Evolutionary conservation across 2,329 filamentous ascomycete species (phyloP), one percentile per base, ranked within the genome.

Genomic region (Nannizziopsis barbatae): DNA sequence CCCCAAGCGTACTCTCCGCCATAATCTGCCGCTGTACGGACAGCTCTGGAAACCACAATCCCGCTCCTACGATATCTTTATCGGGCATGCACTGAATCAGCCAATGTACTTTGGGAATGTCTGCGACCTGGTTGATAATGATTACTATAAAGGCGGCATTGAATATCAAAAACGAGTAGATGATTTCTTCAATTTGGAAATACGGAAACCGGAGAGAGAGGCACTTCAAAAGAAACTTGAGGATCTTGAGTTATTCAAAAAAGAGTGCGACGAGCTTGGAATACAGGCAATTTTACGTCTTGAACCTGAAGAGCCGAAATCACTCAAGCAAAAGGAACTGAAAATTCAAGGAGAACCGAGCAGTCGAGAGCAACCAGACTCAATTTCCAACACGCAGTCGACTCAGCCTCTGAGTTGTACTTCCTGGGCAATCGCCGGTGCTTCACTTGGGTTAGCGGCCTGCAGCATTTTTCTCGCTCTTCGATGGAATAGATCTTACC

Each of bases 51-150:
- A 2, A 9, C 2, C 30, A 3, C 27, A 2, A 3, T 5, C 17
- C 14, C 2, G 12, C 3, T 36, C 33, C 32, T 14, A 12, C 9
- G 35, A 30, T 12, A 1, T 31, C 35, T 44, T 49, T 7, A 43
- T 49, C n/a, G 33, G 15, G 4, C 46, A 12, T 18, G 46, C 39
- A 20, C n/a, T 49, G 32, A 12, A 31, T 5, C 39, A 38, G 20
- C 46, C 46, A 15, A 39, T 31, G 31, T 43, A 38, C 14, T 49
- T 43, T 43, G 46, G 46, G 2, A 49, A 49, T 36, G 6, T 49
- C 5, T 36, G n/a, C 5, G 5, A 7, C 17, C 36, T 42, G 8
- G 3, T 47, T 17, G 45, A 47, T 9, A 11, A 42, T 35, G 22
- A 42, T 10, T 47, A 42, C 20, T 42, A 42, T 15, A 3, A 27